phyloP scores from a whole-genome alignment of 768 basidiomycete genomes.

The Tulasnella sp. region DNA sequence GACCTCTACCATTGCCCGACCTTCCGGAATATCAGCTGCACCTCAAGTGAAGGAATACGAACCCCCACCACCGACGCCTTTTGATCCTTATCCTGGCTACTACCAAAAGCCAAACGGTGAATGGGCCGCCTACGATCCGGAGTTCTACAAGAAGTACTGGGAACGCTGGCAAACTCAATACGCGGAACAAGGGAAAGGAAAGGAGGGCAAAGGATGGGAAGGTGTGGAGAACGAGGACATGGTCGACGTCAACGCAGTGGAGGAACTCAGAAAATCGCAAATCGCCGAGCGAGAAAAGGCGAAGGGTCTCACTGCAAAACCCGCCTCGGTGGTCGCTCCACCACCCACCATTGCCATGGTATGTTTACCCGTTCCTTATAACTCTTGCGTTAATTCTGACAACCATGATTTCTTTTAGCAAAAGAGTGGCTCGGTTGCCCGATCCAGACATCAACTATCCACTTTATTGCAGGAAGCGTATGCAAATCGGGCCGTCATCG shows the following conservation, averaged over 20 bases:
- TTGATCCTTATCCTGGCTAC: slow-evolving; percentile 77
- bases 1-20: background rate
- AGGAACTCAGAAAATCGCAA: slow-evolving; percentile 50
- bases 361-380: slow-evolving; percentile 20
- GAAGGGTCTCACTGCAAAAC: slow-evolving; percentile 51
- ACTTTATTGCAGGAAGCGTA: slow-evolving; percentile 76
- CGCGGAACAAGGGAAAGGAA: slow-evolving; percentile 38
- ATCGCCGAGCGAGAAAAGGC: slow-evolving; percentile 50
- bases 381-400: background rate
- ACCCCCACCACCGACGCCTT: slow-evolving; percentile 60
- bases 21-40: slow-evolving; percentile 32
- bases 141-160: slow-evolving; percentile 55
- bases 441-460: slow-evolving; percentile 65
- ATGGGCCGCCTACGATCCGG: slow-evolving; percentile 64
- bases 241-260: slow-evolving; percentile 49
- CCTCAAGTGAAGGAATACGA: slow-evolving; percentile 55
- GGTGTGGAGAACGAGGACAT: slow-evolving; percentile 45
- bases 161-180: slow-evolving; percentile 53
- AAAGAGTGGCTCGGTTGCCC: slow-evolving; percentile 56
- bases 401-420: slow-evolving; percentile 28
- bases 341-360: slow-evolving; percentile 81
- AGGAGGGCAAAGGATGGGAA: slow-evolving; percentile 57
- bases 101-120: slow-evolving; percentile 70
- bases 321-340: slow-evolving; percentile 35
- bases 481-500: slow-evolving; percentile 67